Percentiles rank a stretch among this genome's conserved stretches.
Conservation (phyloP, 257 asterid genomes). For the Fraxinus americana region DNA sequence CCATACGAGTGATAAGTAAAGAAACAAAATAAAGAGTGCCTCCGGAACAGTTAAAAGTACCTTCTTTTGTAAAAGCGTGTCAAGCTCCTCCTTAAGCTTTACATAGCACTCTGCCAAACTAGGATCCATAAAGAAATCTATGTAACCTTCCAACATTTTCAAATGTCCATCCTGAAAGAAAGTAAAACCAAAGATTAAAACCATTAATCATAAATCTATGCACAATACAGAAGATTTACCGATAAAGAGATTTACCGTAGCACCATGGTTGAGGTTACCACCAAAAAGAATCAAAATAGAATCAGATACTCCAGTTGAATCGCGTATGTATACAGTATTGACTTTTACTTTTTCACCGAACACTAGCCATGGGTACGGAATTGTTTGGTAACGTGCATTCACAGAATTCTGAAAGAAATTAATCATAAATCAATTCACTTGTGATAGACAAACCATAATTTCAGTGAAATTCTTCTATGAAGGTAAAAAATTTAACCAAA, state of each 20-base stretch:
- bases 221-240: slow-evolving; percentile 5
- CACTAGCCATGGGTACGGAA: slow-evolving; percentile 95
- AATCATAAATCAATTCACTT: slow-evolving; percentile 22
- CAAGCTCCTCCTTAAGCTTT: slow-evolving; percentile 81
- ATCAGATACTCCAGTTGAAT: slow-evolving; percentile 98
- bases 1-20: neutral
- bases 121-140: slow-evolving; percentile 92
- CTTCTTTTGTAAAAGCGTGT: slow-evolving; percentile 71
- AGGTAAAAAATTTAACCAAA: neutral
- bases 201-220: slow-evolving; percentile 4
- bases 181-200: slow-evolving; percentile 7
- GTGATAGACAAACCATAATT: slow-evolving; percentile 1
- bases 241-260: slow-evolving; percentile 54
- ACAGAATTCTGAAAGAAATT: slow-evolving; percentile 79
- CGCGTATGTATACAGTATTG: slow-evolving; percentile 90
- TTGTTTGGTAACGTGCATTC: slow-evolving; percentile 95
- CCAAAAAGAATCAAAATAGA: slow-evolving; percentile 95
- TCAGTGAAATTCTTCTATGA: neutral
- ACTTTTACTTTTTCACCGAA: slow-evolving; percentile 98
- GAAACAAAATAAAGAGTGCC: slow-evolving; percentile 5
- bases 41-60: slow-evolving; percentile 32
- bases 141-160: slow-evolving; percentile 85
- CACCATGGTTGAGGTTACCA: slow-evolving; percentile 64
- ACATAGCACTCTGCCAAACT: slow-evolving; percentile 81
- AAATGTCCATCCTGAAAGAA: slow-evolving; percentile 73